A percentile compares a stretch with the other conserved stretches of the same genome.
Evolutionary conservation across 2,329 filamentous ascomycete genomes (phyloP).

Genomic region (Penicillium digitatum): DNA sequence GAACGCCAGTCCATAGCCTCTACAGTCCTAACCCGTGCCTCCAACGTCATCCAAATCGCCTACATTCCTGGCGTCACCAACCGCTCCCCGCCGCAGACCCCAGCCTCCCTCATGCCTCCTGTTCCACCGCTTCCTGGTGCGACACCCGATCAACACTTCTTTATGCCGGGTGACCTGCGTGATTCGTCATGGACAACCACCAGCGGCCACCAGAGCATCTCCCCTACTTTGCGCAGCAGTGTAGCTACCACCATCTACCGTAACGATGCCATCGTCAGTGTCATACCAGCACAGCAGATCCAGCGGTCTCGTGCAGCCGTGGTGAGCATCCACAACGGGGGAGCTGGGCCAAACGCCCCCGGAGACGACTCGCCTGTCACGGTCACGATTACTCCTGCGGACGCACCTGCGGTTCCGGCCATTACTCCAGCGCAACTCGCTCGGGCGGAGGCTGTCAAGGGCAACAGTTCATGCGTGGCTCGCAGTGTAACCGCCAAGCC

Average conservation of each 20-base stretch:
- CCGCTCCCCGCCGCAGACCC: constrained; percentile 77
- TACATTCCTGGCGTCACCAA: constrained; percentile 98
- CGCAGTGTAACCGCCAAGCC: constrained; percentile 44
- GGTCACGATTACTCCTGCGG: constrained; percentile 28
- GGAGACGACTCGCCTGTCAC: constrained; percentile 36
- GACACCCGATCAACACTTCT: constrained; percentile 79
- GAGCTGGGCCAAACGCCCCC: constrained; percentile 43
- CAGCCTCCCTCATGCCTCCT: constrained; percentile 76
- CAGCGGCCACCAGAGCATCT: constrained; percentile 49
- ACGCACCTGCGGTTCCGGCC: constrained; percentile 66
- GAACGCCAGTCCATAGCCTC: constrained; percentile 89
- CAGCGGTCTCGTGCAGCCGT: constrained; percentile 86
- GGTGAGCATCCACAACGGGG: constrained; percentile 78
- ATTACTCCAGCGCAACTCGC: constrained; percentile 54
- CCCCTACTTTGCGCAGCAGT: constrained; percentile 53
- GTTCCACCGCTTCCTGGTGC: constrained; percentile 81
- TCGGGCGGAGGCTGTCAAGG: constrained; percentile 36
- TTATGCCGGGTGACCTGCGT: constrained; percentile 82
- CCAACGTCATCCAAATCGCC: constrained; percentile 98
- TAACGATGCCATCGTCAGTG: constrained; percentile 80
- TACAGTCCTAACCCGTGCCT: constrained; percentile 89
- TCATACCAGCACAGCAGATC: constrained; percentile 74
- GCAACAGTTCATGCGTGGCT: constrained; percentile 43
- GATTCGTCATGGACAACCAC: constrained; percentile 85
- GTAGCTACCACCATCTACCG: constrained; percentile 93